phyloP scores from a whole-genome alignment of 2,329 filamentous ascomycete genomes.

The Calonectria ilicicola region DNA sequence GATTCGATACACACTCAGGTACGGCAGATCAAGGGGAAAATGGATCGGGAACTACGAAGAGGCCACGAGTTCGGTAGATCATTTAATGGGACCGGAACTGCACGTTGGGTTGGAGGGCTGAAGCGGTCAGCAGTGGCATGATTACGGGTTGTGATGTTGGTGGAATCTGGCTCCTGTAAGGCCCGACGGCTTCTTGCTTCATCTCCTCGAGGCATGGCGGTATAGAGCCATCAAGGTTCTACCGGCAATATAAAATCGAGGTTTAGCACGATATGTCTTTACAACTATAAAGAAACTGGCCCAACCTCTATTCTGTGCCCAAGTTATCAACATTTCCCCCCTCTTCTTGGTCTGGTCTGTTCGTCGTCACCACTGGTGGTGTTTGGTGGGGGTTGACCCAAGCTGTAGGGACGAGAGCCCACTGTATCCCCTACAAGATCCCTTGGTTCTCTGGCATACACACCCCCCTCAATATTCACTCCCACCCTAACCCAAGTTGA shows the following conservation, averaged over 20 bases:
- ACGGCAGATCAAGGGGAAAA: not conserved
- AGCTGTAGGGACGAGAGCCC: not conserved
- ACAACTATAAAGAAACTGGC: not conserved
- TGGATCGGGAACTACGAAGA: not conserved
- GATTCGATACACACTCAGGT: not conserved
- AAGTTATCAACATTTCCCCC: not conserved
- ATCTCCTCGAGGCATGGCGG: not conserved
- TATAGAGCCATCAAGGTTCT: slow-evolving; percentile 20
- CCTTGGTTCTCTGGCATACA: not conserved
- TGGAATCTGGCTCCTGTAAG: not conserved
- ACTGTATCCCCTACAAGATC: slow-evolving; percentile 1
- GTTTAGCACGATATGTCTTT: not conserved
- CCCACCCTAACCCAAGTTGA: not conserved
- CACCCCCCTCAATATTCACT: not conserved
- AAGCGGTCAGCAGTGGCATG: slow-evolving; percentile 11
- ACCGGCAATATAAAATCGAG: not conserved
- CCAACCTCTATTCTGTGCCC: not conserved
- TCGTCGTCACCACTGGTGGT: not conserved
- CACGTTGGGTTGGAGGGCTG: not conserved
- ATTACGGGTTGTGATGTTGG: not conserved
- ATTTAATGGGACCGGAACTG: slow-evolving; percentile 1
- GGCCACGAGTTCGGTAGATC: not conserved
- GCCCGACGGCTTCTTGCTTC: not conserved
- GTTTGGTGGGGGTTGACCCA: not conserved
- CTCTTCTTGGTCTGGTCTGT: not conserved